Base-by-base conservation (phyloP, 257 asterid species). In the Rehmannia glutinosa region DNA sequence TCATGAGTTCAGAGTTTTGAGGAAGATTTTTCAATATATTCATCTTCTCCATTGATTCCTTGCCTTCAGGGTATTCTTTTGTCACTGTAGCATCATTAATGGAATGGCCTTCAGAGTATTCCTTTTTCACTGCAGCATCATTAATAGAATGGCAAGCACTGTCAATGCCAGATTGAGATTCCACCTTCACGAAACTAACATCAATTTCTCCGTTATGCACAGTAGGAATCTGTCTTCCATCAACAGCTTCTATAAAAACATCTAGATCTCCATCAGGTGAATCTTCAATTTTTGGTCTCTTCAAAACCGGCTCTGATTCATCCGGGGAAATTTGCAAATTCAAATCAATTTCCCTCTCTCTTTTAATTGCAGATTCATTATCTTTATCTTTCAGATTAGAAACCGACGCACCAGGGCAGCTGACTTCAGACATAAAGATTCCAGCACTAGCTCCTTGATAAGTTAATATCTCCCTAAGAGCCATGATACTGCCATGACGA, bases 401-500 rank as follows among this genome's bases (percentile, higher is more conserved):
- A 58, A 25, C 51, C 1, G 74, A 76, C 52, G 67, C 57, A 64
- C 73, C 73, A 77, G 64, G 73, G 56, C 71, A 32, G 62, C 79
- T 77, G 75, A 77, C 64, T 71, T 88, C 93, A 61, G 95, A 86
- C 74, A 83, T 61, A 51, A 87, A 41, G 73, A 88, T 85, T 57
- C 97, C 99, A 15, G 97, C 96, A 79, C 83, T 78, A 73, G 90
- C 91, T 73, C 97, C 99, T 84, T 94, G 99, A 82, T 84, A 86
- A 60, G 97, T 84, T 71, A 94, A 78, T 77, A 91, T 94, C 85
- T 94, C 99, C 77, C 99, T 85, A 66, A 94, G 91, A 70, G 99
- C 99, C 99, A 94, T 94, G 66, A 94, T 81, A 77, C 99, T 88
- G 75, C 99, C 99, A 83, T 94, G 99, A 28, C 99, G 99, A 74